phyloP scores from a whole-genome alignment of 768 basidiomycete species.

The Auricularia auricula-judae region DNA sequence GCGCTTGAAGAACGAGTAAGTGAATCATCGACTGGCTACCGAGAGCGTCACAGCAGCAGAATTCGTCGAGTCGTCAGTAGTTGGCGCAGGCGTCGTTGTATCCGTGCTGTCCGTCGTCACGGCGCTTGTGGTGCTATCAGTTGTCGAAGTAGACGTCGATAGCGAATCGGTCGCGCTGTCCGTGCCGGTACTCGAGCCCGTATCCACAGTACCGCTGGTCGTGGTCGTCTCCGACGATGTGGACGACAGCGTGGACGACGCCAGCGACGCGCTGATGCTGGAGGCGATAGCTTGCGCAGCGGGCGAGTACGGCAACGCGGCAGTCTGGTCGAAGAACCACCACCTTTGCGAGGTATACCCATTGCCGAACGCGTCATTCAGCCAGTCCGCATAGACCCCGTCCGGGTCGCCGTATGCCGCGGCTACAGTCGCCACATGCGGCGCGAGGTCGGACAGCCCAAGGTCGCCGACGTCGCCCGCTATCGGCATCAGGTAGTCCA shows the following conservation, averaged over 20 bases:
- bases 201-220: no score
- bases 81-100: no score
- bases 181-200: no score
- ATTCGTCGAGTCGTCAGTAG: no score
- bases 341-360: constrained; percentile 28
- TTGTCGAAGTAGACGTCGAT: no score
- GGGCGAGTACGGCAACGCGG: neutral
- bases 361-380: constrained; percentile 10
- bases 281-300: neutral
- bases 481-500: constrained; percentile 39
- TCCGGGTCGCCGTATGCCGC: constrained; percentile 48
- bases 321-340: constrained; percentile 38
- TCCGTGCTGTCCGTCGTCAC: no score
- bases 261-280: constrained; percentile 4
- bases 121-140: no score
- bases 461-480: neutral
- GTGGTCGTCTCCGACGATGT: neutral
- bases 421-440: constrained; percentile 45
- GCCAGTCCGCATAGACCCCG: constrained; percentile 37
- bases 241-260: constrained; percentile 5
- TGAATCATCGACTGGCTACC: no score
- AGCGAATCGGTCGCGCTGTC: no score
- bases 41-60: no score
- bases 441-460: constrained; percentile 33
- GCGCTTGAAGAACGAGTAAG: no score